Conservation (phyloP, 257 asterid genomes). For the Petunia secreta region DNA sequence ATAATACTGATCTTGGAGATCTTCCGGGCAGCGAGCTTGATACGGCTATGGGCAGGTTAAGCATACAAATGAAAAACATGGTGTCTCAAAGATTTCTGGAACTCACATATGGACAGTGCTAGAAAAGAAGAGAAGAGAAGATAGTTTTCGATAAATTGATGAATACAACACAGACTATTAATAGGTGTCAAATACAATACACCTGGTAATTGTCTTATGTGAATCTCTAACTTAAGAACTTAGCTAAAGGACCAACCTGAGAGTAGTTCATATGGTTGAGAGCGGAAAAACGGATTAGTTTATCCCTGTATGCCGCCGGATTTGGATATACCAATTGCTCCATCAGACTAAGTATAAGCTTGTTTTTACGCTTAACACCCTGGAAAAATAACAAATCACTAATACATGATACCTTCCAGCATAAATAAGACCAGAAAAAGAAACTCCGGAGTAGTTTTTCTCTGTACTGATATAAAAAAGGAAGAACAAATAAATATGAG, state of each 20-base stretch:
- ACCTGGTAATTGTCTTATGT: background rate
- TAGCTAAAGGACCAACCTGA: slow-evolving; percentile 51
- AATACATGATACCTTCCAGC: slow-evolving; percentile 16
- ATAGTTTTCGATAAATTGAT: background rate
- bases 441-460: background rate
- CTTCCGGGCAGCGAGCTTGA: background rate
- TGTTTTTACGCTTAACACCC: slow-evolving; percentile 91
- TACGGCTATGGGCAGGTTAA: background rate
- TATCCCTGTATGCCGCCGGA: slow-evolving; percentile 97
- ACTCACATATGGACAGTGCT: no score
- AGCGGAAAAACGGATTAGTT: slow-evolving; percentile 79
- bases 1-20: no score
- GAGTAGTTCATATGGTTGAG: slow-evolving; percentile 95
- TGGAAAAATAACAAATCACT: slow-evolving; percentile 37
- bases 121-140: background rate
- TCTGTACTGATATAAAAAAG: background rate
- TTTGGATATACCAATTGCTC: slow-evolving; percentile 98
- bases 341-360: slow-evolving; percentile 83
- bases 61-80: background rate
- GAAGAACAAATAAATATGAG: background rate
- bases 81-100: background rate
- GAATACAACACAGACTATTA: background rate
- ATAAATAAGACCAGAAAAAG: background rate
- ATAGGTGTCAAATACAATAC: background rate
- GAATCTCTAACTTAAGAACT: background rate